These are phyloP conservation scores for Emericellopsis terricola DNA, from an alignment of 495 filamentous ascomycete genomes.

Conservation along the genomic window DNA sequence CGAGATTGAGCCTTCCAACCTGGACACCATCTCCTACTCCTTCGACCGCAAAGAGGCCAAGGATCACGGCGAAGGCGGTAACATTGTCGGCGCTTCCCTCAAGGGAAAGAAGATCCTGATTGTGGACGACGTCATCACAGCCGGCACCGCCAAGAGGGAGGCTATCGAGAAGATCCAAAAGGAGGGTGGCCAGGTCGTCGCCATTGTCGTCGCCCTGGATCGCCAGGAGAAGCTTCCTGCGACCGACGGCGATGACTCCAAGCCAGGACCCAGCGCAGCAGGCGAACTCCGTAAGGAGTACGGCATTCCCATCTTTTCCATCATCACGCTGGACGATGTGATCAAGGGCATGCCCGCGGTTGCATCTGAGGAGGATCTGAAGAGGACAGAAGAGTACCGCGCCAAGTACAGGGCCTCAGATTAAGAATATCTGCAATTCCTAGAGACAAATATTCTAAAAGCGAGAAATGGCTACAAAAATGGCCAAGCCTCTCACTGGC, in stretches of 20 bases:
- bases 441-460: no score
- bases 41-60: slow-evolving; percentile 96
- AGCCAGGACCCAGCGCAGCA: slow-evolving; percentile 47
- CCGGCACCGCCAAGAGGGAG: slow-evolving; percentile 83
- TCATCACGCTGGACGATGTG: slow-evolving; percentile 57
- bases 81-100: slow-evolving; percentile 71
- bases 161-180: slow-evolving; percentile 65
- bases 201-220: slow-evolving; percentile 77
- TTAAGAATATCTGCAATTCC: slow-evolving; percentile 14
- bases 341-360: slow-evolving; percentile 43
- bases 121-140: slow-evolving; percentile 91
- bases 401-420: slow-evolving; percentile 49
- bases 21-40: slow-evolving; percentile 48
- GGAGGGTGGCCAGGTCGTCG: slow-evolving; percentile 66
- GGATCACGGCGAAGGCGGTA: slow-evolving; percentile 83
- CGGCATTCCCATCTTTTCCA: slow-evolving; percentile 34
- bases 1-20: slow-evolving; percentile 36
- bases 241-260: slow-evolving; percentile 31
- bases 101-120: slow-evolving; percentile 73
- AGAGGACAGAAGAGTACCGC: slow-evolving; percentile 61
- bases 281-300: slow-evolving; percentile 61
- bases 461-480: no score
- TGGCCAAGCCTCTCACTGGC: no score
- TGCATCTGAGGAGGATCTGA: slow-evolving; percentile 41
- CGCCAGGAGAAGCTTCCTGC: slow-evolving; percentile 61